These are phyloP conservation scores for Daldinia loculata DNA, from an alignment of 495 filamentous ascomycete genomes.

Conservation along the genomic window DNA sequence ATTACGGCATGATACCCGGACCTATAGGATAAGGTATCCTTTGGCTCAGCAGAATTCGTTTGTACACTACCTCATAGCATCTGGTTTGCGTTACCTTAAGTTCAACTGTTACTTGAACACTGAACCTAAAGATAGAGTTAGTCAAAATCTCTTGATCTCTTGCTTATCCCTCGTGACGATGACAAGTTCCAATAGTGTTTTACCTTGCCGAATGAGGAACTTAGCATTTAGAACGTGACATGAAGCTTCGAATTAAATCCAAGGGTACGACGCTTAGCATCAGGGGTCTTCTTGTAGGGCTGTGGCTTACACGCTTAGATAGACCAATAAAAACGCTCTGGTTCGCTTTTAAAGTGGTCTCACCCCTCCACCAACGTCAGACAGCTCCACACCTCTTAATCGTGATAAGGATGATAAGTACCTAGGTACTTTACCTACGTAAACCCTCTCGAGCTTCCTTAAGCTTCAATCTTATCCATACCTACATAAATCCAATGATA, in stretches of 20 bases:
- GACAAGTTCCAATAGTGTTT: not conserved
- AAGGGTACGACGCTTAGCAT: not conserved
- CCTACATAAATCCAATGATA: not conserved
- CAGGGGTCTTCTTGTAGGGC: conserved; percentile 16
- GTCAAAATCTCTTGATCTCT: not conserved
- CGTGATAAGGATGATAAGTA: conserved; percentile 10
- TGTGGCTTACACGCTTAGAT: not conserved
- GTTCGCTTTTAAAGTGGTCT: not conserved
- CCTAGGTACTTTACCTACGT: not conserved
- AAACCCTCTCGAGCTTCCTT: not conserved
- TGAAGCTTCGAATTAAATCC: conserved; percentile 7
- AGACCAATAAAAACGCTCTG: conserved; percentile 4
- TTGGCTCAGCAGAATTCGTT: not conserved
- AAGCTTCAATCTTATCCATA: not conserved
- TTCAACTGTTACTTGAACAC: not conserved
- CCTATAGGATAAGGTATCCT: conserved; percentile 5
- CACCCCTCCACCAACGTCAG: conserved; percentile 6
- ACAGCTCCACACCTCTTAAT: not conserved
- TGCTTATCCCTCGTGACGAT: not conserved
- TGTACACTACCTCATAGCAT: not conserved
- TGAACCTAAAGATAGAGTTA: not conserved
- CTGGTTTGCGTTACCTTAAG: not conserved
- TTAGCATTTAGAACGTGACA: conserved; percentile 21
- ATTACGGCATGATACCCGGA: conserved; percentile 18
- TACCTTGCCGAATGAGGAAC: conserved; percentile 17